Percentiles rank a stretch among this genome's conserved stretches.
Conservation (phyloP, 1,284 basidiomycete genomes). For the Rhodotorula sp. region DNA sequence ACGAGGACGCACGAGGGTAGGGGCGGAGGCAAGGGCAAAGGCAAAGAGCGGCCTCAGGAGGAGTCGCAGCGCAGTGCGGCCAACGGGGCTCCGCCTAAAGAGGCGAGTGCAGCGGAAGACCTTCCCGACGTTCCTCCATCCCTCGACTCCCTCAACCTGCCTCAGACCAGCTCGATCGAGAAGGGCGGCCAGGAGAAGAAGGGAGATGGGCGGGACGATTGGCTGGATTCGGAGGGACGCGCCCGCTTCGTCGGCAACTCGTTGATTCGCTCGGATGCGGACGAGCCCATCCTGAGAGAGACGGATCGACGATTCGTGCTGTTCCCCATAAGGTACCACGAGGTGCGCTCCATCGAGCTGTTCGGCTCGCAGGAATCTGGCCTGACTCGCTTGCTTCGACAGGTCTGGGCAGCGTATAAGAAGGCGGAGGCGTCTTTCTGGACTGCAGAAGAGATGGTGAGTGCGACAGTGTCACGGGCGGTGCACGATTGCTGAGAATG, state of each 20-base stretch:
- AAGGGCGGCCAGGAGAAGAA: not conserved
- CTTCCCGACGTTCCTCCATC: not conserved
- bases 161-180: too few relatives aligned
- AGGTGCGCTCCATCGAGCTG: constrained; percentile 25
- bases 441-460: constrained; percentile 54
- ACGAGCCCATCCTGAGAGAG: constrained; percentile 45
- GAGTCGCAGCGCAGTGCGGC: too few relatives aligned
- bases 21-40: too few relatives aligned
- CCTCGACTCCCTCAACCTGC: not conserved
- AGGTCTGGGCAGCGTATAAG: constrained; percentile 48
- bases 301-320: constrained; percentile 46
- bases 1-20: too few relatives aligned
- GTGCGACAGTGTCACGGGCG: not conserved
- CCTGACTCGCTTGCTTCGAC: not conserved
- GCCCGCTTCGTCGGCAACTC: constrained; percentile 43
- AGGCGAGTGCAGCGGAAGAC: not conserved
- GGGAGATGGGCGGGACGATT: not conserved
- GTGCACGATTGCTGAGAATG: rapidly evolving
- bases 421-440: constrained; percentile 52
- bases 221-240: not conserved
- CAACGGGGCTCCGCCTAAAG: too few relatives aligned
- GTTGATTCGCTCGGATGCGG: constrained; percentile 42
- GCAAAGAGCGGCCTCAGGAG: too few relatives aligned
- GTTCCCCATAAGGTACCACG: constrained; percentile 48
- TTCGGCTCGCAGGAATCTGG: too few relatives aligned